phyloP scores from a whole-genome alignment of 441 rosid species.

The Gossypium schwendimanii region DNA sequence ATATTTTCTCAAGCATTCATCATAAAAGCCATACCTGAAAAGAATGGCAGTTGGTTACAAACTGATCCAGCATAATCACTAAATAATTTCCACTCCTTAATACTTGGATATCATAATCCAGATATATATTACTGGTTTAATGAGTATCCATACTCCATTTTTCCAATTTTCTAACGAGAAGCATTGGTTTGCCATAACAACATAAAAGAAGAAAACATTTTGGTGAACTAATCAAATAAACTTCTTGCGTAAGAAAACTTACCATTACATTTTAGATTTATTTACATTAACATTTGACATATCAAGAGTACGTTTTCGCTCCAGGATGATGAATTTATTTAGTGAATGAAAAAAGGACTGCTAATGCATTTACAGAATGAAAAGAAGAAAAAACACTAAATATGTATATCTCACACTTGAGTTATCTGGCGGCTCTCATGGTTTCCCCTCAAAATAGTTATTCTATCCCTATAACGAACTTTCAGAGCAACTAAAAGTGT shows the following conservation, averaged over 20 bases:
- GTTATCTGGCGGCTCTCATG: constrained; percentile 89
- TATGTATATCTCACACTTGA: constrained; percentile 61
- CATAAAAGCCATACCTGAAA: constrained; percentile 73
- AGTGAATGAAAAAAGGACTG: neutral
- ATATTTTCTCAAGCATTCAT: constrained; percentile 67
- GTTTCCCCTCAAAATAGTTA: constrained; percentile 79
- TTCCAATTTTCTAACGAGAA: neutral
- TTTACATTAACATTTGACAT: neutral
- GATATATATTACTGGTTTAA: neutral
- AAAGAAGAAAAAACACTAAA: neutral
- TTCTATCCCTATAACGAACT: constrained; percentile 85
- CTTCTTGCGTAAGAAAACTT: neutral
- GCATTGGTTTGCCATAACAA: neutral
- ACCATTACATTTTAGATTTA: neutral
- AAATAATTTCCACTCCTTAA: neutral
- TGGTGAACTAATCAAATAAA: neutral
- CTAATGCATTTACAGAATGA: neutral
- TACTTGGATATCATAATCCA: neutral
- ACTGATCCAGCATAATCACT: neutral
- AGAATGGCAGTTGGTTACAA: neutral
- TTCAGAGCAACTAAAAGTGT: constrained; percentile 78
- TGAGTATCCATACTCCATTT: neutral
- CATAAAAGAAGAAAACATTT: neutral
- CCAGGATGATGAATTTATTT: neutral
- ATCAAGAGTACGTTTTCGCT: neutral